Evolutionary conservation across 2,329 filamentous ascomycete species (phyloP).

Genomic region (Hypoxylon sp.): DNA sequence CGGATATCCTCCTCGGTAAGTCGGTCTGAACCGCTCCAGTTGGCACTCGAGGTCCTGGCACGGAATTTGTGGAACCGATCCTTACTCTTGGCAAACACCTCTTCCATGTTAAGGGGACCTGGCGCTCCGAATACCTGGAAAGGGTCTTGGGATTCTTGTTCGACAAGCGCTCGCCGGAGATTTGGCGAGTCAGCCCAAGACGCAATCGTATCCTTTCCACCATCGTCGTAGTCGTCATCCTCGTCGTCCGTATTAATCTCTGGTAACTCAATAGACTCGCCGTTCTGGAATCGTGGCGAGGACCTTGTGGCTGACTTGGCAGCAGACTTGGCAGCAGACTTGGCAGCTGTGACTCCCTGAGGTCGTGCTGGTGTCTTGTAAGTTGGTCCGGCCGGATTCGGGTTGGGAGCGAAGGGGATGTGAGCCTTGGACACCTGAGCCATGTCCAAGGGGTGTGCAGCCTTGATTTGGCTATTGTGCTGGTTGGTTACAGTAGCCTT

Average conservation of each 20-base stretch:
- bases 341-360: slow-evolving; percentile 59
- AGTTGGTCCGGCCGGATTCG: slow-evolving; percentile 66
- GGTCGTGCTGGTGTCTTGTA: slow-evolving; percentile 79
- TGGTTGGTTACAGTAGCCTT: slow-evolving; percentile 76
- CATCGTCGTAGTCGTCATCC: slow-evolving; percentile 78
- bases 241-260: slow-evolving; percentile 97
- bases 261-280: slow-evolving; percentile 90
- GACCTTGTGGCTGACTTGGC: slow-evolving; percentile 74
- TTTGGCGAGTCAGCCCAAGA: slow-evolving; percentile 92
- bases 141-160: slow-evolving; percentile 89
- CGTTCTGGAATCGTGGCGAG: slow-evolving; percentile 88
- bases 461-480: slow-evolving; percentile 73
- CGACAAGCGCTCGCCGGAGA: slow-evolving; percentile 78
- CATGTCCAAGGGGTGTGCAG: slow-evolving; percentile 81
- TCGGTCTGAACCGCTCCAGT: slow-evolving; percentile 86
- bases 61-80: slow-evolving; percentile 90
- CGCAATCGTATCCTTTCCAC: slow-evolving; percentile 73
- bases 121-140: slow-evolving; percentile 90
- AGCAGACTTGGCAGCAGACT: slow-evolving; percentile 71
- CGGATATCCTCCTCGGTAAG: slow-evolving; percentile 81
- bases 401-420: slow-evolving; percentile 86
- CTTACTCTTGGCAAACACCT: slow-evolving; percentile 92
- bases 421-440: slow-evolving; percentile 88
- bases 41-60: slow-evolving; percentile 90
- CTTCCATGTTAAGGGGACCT: slow-evolving; percentile 91